Percentiles rank a stretch among this genome's conserved stretches.
Conservation (phyloP, 225 moss, liverwort and hornwort genomes). For the Physcomitrium patens region DNA sequence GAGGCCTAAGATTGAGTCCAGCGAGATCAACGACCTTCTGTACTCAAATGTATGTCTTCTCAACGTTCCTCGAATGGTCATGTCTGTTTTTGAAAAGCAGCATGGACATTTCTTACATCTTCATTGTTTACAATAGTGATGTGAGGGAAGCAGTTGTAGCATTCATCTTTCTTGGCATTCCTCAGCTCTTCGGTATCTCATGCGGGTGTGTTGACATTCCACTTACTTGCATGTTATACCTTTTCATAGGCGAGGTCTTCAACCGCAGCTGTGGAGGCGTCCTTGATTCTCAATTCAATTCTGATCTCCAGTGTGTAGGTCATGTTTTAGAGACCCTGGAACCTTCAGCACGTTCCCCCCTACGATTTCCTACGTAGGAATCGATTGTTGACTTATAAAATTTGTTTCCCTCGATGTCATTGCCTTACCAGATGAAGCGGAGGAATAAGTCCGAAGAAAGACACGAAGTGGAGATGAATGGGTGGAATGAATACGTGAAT, state of each 20-base stretch:
- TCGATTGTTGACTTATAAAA: slow-evolving; percentile 4
- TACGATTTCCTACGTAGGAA: neutral
- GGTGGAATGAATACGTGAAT: slow-evolving; percentile 63
- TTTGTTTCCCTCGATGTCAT: neutral
- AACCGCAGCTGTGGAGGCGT: neutral
- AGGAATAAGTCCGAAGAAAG: slow-evolving; percentile 54
- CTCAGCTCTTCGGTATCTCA: slow-evolving; percentile 17
- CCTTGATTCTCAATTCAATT: neutral
- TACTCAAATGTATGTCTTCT: slow-evolving; percentile 25
- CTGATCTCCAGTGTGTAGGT: neutral
- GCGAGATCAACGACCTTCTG: slow-evolving; percentile 32
- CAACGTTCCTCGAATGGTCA: neutral
- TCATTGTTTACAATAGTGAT: neutral
- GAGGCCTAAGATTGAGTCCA: slow-evolving; percentile 30
- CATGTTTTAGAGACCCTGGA: neutral
- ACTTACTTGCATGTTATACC: slow-evolving; percentile 7
- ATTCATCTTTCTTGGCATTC: slow-evolving; percentile 27
- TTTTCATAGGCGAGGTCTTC: neutral
- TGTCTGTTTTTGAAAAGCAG: neutral
- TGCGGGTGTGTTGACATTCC: slow-evolving; percentile 13
- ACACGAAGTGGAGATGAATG: slow-evolving; percentile 58
- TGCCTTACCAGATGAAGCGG: slow-evolving; percentile 50
- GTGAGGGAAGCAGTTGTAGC: neutral
- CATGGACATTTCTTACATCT: neutral
- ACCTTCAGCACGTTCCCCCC: neutral